A percentile compares a stretch with the other conserved stretches of the same genome.
Evolutionary conservation across 208 protist species (phyloP).

Genomic region (Spongospora subterranea): DNA sequence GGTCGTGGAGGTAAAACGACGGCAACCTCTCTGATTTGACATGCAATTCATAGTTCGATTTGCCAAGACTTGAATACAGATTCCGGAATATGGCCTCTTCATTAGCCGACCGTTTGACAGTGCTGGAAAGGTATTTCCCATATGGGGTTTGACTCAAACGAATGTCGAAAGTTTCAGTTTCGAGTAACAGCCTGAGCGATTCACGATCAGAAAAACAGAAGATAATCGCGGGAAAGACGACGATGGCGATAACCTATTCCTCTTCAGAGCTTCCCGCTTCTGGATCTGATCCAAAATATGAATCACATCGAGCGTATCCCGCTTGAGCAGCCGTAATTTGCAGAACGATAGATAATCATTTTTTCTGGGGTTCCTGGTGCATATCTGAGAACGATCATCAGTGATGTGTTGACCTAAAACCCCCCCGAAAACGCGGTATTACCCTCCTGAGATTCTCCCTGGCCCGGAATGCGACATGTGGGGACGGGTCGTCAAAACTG

Average conservation of each 20-base stretch:
- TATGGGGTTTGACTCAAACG: not conserved
- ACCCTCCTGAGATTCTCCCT: conserved; percentile 2
- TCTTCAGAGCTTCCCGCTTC: conserved; percentile 39
- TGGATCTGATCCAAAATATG: conserved; percentile 45
- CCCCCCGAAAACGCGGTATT: not conserved
- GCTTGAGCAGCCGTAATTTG: not conserved
- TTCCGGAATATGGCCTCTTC: not conserved
- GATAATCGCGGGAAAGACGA: not conserved
- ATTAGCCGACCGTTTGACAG: not conserved
- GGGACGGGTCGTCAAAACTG: conserved; percentile 2
- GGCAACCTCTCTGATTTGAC: not conserved
- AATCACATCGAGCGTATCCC: conserved; percentile 2
- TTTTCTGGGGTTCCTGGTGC: conserved; percentile 13
- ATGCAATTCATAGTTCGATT: conserved; percentile 20
- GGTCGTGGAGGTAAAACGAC: not conserved
- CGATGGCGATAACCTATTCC: not conserved
- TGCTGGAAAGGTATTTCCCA: not conserved
- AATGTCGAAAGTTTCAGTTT: conserved; percentile 41
- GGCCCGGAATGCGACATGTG: conserved; percentile 42
- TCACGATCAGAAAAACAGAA: conserved; percentile 54
- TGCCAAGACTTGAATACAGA: conserved; percentile 1
- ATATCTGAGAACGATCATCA: not conserved
- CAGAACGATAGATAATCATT: conserved; percentile 24
- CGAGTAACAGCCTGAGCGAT: conserved; percentile 31
- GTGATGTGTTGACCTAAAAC: no score